These are phyloP conservation scores for Nitzschia palea DNA, from an alignment of 108 stramenopile genomes.

Conservation along the genomic window DNA sequence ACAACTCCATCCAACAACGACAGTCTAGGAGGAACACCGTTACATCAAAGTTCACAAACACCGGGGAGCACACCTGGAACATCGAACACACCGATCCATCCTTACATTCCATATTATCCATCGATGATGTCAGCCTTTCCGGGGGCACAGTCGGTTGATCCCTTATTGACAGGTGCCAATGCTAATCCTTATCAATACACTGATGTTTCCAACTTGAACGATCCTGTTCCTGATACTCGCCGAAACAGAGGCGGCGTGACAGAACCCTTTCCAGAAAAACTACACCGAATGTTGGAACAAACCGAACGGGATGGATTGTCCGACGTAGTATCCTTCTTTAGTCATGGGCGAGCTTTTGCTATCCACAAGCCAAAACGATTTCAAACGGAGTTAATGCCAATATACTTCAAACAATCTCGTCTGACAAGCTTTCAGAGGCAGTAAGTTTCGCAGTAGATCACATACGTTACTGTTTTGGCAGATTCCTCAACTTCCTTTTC, in stretches of 20 bases:
- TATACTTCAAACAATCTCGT: slow-evolving; percentile 81
- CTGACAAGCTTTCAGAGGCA: slow-evolving; percentile 86
- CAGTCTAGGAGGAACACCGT: neutral
- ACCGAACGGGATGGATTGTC: slow-evolving; percentile 51
- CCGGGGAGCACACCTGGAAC: neutral
- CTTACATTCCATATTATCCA: slow-evolving; percentile 16
- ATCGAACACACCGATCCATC: neutral
- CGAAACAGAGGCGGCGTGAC: slow-evolving; percentile 61
- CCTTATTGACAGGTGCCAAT: neutral
- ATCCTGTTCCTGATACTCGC: slow-evolving; percentile 30
- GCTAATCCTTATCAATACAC: slow-evolving; percentile 7
- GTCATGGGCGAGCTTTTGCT: slow-evolving; percentile 64
- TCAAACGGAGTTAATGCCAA: slow-evolving; percentile 67
- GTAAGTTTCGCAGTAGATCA: slow-evolving; percentile 3
- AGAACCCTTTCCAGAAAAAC: slow-evolving; percentile 33
- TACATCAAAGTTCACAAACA: neutral
- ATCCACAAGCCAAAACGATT: slow-evolving; percentile 65
- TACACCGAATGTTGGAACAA: slow-evolving; percentile 52
- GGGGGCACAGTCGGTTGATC: neutral
- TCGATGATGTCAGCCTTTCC: neutral
- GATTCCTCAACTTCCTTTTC: neutral
- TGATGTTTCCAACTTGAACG: slow-evolving; percentile 21
- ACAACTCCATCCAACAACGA: neutral
- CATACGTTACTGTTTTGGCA: neutral
- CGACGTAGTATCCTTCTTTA: slow-evolving; percentile 57